A percentile compares a stretch with the other conserved stretches of the same genome.
Evolutionary conservation across 495 filamentous ascomycete species (phyloP).

Genomic region (Annulohypoxylon stygium): DNA sequence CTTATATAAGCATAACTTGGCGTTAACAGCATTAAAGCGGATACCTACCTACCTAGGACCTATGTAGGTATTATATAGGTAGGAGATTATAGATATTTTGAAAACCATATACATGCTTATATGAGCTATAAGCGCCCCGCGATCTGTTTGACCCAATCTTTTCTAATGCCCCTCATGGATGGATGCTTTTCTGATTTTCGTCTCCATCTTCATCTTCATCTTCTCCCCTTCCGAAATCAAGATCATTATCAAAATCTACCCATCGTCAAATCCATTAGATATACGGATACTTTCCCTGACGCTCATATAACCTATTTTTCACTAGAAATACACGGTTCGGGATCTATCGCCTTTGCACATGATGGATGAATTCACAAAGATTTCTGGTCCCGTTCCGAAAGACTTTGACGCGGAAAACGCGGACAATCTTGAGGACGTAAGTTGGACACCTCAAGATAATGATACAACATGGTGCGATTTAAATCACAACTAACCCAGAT

Average conservation of each 20-base stretch:
- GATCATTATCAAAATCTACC: neutral
- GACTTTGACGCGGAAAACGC: constrained; percentile 62
- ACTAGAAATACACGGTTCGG: neutral
- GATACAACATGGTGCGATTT: too few relatives aligned
- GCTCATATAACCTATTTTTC: neutral
- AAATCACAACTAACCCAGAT: neutral
- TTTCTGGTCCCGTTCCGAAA: constrained; percentile 53
- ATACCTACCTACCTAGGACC: too few relatives aligned
- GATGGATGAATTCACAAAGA: constrained; percentile 49
- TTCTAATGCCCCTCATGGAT: too few relatives aligned
- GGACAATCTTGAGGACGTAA: constrained; percentile 64
- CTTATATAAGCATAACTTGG: too few relatives aligned
- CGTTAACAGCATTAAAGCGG: too few relatives aligned
- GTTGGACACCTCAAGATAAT: neutral
- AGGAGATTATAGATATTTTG: neutral
- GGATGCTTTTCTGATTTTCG: neutral
- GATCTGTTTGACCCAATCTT: neutral
- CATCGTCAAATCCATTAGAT: neutral
- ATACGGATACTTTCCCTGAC: neutral
- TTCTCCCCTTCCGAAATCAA: neutral
- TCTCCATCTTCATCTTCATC: neutral
- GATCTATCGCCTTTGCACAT: neutral
- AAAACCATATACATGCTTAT: neutral
- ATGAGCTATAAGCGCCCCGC: constrained; percentile 1
- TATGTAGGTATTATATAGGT: too few relatives aligned